Conservation (phyloP, 2,329 filamentous ascomycete genomes). For the Alternaria brassicae region DNA sequence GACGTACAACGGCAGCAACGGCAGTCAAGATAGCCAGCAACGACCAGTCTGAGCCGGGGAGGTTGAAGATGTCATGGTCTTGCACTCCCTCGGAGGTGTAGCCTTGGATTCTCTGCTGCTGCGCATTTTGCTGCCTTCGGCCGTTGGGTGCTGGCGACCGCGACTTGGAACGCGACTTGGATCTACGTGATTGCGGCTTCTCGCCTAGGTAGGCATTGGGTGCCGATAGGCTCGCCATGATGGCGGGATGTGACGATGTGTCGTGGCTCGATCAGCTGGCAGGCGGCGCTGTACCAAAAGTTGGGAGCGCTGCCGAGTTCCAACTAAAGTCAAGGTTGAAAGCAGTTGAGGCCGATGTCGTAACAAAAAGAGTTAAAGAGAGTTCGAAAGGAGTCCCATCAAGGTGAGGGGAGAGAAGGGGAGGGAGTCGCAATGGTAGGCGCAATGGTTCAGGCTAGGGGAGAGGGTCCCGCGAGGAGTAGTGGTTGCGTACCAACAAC, state of each 20-base stretch:
- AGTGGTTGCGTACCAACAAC: slow-evolving; percentile 34
- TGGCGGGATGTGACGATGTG: slow-evolving; percentile 34
- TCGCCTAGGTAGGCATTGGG: slow-evolving; percentile 42
- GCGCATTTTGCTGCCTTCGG: slow-evolving; percentile 45
- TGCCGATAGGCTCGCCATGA: slow-evolving; percentile 47
- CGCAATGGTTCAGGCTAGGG: slow-evolving; percentile 36
- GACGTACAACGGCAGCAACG: slow-evolving; percentile 77
- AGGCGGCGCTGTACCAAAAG: slow-evolving; percentile 23
- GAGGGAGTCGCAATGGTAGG: slow-evolving; percentile 33
- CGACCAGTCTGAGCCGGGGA: slow-evolving; percentile 84
- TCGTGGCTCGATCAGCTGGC: slow-evolving; percentile 30
- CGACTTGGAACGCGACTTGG: slow-evolving; percentile 42
- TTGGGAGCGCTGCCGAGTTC: slow-evolving; percentile 13
- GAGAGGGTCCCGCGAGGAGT: slow-evolving; percentile 27
- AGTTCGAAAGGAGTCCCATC: slow-evolving; percentile 43
- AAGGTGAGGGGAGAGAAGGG: slow-evolving; percentile 23
- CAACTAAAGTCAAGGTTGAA: slow-evolving; percentile 10
- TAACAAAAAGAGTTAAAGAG: slow-evolving; percentile 39
- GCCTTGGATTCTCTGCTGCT: slow-evolving; percentile 52
- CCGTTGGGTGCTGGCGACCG: slow-evolving; percentile 40
- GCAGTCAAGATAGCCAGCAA: slow-evolving; percentile 75
- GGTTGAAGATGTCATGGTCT: slow-evolving; percentile 90
- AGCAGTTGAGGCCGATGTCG: slow-evolving; percentile 7
- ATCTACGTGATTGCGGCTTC: slow-evolving; percentile 41
- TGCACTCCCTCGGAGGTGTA: slow-evolving; percentile 81